Percentiles rank a stretch among this genome's conserved stretches.
phyloP scores from a whole-genome alignment of 441 rosid species.

The Theobroma grandiflorum region DNA sequence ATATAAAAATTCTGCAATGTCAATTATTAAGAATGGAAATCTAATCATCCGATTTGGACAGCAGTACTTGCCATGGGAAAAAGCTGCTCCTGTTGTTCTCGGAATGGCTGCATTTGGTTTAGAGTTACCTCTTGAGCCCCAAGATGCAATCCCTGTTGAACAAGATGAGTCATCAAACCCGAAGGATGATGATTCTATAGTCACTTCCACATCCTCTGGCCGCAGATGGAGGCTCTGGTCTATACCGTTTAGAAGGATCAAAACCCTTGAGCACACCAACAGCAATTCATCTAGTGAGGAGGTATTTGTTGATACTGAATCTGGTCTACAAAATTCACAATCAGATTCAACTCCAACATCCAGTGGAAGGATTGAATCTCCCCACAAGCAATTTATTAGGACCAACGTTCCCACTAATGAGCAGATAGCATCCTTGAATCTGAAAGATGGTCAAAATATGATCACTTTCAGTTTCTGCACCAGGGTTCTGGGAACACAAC shows the following conservation, averaged over 20 bases:
- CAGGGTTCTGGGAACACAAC: slow-evolving; percentile 88
- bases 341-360: slow-evolving; percentile 40
- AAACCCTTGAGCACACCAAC: slow-evolving; percentile 68
- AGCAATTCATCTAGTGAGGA: slow-evolving; percentile 80
- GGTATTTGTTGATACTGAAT: slow-evolving; percentile 76
- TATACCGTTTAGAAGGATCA: slow-evolving; percentile 80
- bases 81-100: slow-evolving; percentile 78
- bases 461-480: slow-evolving; percentile 88
- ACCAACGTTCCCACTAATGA: slow-evolving; percentile 85
- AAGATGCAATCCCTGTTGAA: slow-evolving; percentile 70
- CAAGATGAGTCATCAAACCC: slow-evolving; percentile 47
- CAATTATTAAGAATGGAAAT: slow-evolving; percentile 67
- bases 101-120: slow-evolving; percentile 71
- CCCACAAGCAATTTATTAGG: slow-evolving; percentile 71
- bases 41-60: slow-evolving; percentile 61
- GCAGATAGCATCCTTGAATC: slow-evolving; percentile 84
- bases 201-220: slow-evolving; percentile 57
- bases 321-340: slow-evolving; percentile 54
- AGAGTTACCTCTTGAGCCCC: slow-evolving; percentile 64
- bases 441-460: slow-evolving; percentile 89
- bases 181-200: slow-evolving; percentile 49
- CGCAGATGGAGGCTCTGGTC: slow-evolving; percentile 89
- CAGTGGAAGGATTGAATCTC: slow-evolving; percentile 50
- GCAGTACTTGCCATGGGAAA: slow-evolving; percentile 74
- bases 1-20: slow-evolving; percentile 55